Evolutionary conservation across 441 rosid genomes (phyloP), one percentile per base, ranked within the genome.

Genomic region (Theobroma grandiflorum): DNA sequence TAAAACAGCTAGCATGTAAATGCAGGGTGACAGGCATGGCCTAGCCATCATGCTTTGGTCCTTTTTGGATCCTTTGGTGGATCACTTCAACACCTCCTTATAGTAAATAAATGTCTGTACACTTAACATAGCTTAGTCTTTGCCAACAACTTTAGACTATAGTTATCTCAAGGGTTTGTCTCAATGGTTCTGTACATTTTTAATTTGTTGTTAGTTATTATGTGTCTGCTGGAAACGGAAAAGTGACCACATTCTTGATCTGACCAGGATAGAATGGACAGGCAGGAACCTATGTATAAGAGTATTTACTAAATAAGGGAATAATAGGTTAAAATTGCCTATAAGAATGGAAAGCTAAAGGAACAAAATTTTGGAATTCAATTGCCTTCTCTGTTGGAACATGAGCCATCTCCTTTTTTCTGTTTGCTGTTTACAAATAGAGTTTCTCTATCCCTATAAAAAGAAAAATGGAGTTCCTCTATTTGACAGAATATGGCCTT

Each of bases 31-130:
- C 40, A 37, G 47, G 35, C 38, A 53, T 72, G n/a, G 64, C 43
- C 62, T 38, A 73, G 76, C 35, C 14, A 53, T 55, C n/a, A 10
- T 72, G 45, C 45, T 72, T 3, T 33, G 45, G 75, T 52, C 15
- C 31, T 52, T 72, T 72, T 72, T 3, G 16, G 45, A 62, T 52
- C 15, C 31, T 52, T 72, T 72, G 53, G 20, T 72, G 49, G 49
- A 37, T 72, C 42, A 16, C 31, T 50, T 33, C 35, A 62, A 7
- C 12, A n/a, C 8, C 47, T 18, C 75, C n/a, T 52, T 37, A 8
- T n/a, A 18, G 11, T 53, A 53, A 37, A 72, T 37, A n/a, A 72
- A 18, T 40, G n/a, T 71, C 62, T 70, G 1, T 35, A 47, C 50
- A 11, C 37, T 55, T 37, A 33, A 38, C n/a, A 20, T 43, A 49